phyloP scores from a whole-genome alignment of 1,284 basidiomycete species.

The Cryptococcus sp. region DNA sequence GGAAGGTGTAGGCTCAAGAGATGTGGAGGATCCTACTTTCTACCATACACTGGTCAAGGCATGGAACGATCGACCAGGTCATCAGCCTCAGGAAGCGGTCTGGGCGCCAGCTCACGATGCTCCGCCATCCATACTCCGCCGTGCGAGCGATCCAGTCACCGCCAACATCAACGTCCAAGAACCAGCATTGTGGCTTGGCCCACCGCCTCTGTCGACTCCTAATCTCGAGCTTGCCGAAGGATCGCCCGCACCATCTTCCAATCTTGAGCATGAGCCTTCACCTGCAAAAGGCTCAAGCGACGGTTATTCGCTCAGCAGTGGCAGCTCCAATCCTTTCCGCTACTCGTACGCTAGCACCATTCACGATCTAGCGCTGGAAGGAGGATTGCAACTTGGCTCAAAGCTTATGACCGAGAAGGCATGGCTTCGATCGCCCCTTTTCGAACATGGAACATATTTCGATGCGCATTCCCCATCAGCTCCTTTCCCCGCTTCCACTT shows the following conservation, averaged over 20 bases:
- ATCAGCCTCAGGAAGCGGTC: constrained; percentile 11
- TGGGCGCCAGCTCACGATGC: constrained; percentile 8
- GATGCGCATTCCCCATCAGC: constrained; percentile 12
- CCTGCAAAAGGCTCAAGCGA: background rate
- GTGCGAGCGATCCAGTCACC: constrained; percentile 1
- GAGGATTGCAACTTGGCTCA: constrained; percentile 16
- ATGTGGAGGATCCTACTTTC: constrained; percentile 36
- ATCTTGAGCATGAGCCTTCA: constrained; percentile 6
- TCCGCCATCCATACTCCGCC: constrained; percentile 7
- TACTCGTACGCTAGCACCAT: constrained; percentile 33
- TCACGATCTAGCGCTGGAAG: constrained; percentile 32
- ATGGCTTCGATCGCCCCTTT: constrained; percentile 24
- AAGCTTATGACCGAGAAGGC: constrained; percentile 29
- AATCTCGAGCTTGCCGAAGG: background rate
- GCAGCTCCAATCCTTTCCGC: constrained; percentile 18
- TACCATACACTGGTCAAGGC: constrained; percentile 30
- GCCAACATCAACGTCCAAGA: constrained; percentile 1
- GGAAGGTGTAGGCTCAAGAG: constrained; percentile 35
- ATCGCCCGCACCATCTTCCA: constrained; percentile 8
- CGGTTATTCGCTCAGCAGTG: constrained; percentile 5
- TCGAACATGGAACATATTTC: constrained; percentile 14
- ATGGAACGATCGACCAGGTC: constrained; percentile 32
- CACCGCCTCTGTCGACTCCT: constrained; percentile 4
- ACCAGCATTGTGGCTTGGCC: constrained; percentile 11
- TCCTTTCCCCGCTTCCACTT: constrained; percentile 11